Evolutionary conservation across 345 rosid species (phyloP), one percentile per base, ranked within the genome.

Genomic region (Gossypium thurberi): DNA sequence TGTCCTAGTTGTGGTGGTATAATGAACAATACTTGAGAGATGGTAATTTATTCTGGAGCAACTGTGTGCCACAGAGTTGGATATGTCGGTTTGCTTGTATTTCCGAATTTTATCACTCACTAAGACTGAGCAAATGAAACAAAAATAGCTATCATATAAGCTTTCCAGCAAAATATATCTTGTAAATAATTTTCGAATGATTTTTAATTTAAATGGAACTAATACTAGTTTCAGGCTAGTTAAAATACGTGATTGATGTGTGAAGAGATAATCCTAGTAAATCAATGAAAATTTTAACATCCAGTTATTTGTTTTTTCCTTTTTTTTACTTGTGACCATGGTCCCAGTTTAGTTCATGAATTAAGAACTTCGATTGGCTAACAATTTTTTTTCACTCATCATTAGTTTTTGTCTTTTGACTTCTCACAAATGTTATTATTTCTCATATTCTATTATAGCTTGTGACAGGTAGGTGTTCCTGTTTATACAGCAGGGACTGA

Each of bases 401-500:
- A 13, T 57, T 23, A 57, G 23, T n/a, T 14, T 56, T 44, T 61
- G 26, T 60, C 28, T 61, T 72, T 9, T 59, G 44, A 9, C 57
- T 57, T 71, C 74, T 43, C 17, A 42, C 18, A 17, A 11, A 20
- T 68, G 68, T 46, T 58, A 20, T 23, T 11, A n/a, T 68, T 76
- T 81, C 75, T 69, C 74, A 82, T 75, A 73, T 67, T 80, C 64
- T 72, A 28, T 25, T 68, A 67, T 79, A 79, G 78, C 82, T 74
- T 85, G 72, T 85, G 75, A 77, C 94, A 95, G 98, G 99, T 91
- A 23, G 90, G 85, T 60, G 94, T 92, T 73, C 93, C 97, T 64
- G 97, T 95, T 76, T 95, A 91, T 82, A 74, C 89, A 47, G 97
- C 88, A 21, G 99, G 98, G 52, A 90, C 96, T 55, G 94, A 88